Evolutionary conservation across 257 asterid species (phyloP).

Genomic region (Fraxinus quadrangulata): DNA sequence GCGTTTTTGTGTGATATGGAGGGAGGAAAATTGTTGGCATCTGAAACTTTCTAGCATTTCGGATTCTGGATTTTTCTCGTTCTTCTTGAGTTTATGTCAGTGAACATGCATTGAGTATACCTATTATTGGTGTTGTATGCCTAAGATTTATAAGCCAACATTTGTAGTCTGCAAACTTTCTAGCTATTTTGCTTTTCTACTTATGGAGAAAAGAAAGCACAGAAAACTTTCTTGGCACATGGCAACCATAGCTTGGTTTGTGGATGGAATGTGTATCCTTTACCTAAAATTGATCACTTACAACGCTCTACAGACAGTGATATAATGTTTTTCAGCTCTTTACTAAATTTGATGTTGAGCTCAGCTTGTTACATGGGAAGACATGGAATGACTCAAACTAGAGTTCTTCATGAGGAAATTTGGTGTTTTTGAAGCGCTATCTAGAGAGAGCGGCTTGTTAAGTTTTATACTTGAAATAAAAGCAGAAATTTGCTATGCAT

Average conservation of each 20-base stretch:
- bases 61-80: neutral
- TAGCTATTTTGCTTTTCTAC: neutral
- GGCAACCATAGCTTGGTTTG: neutral
- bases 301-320: neutral
- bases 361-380: slow-evolving; percentile 11
- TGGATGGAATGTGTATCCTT: slow-evolving; percentile 10
- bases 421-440: neutral
- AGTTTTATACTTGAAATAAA: neutral
- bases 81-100: slow-evolving; percentile 8
- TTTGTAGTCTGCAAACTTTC: neutral
- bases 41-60: neutral
- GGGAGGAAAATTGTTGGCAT: neutral
- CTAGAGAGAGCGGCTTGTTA: neutral
- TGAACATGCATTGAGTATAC: neutral
- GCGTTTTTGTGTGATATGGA: neutral
- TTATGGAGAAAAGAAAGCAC: neutral
- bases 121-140: neutral
- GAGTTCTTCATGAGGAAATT: slow-evolving; percentile 6
- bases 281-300: slow-evolving; percentile 7
- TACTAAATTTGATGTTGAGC: neutral
- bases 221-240: neutral
- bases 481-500: neutral
- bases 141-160: slow-evolving; percentile 1
- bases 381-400: neutral
- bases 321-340: slow-evolving; percentile 8